Evolutionary conservation across 1,284 basidiomycete species (phyloP).

Genomic region (Ustilago cynodontis): DNA sequence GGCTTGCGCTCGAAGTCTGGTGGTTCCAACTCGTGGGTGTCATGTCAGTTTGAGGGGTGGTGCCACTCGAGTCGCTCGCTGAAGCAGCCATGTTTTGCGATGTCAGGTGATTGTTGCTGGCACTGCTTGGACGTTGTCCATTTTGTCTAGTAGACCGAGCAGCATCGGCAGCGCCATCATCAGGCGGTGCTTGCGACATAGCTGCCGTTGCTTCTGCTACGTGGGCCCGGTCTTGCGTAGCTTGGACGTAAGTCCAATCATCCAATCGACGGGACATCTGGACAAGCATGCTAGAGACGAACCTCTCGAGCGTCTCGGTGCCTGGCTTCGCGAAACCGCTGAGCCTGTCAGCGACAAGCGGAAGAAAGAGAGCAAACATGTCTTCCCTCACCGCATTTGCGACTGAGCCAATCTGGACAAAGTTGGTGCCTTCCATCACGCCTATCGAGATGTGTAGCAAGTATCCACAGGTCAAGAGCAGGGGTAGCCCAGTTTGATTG

Average conservation of each 20-base stretch:
- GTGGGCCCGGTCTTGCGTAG: not conserved
- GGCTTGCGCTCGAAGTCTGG: not conserved
- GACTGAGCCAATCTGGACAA: constrained; percentile 9
- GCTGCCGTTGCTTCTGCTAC: not conserved
- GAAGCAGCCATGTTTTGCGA: not conserved
- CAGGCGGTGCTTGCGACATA: not conserved
- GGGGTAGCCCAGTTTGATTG: constrained; percentile 17
- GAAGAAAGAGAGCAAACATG: constrained; percentile 21
- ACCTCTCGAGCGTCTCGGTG: constrained; percentile 14
- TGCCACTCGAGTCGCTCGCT: not conserved
- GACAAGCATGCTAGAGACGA: constrained; percentile 22
- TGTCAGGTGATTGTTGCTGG: not conserved
- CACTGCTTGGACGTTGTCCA: no score
- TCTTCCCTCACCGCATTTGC: constrained; percentile 12
- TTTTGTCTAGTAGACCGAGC: no score
- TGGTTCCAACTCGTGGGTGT: constrained; percentile 11
- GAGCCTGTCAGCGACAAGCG: constrained; percentile 16
- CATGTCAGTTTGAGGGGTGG: not conserved
- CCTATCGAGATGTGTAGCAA: constrained; percentile 28
- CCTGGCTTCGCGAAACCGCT: not conserved
- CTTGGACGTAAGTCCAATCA: constrained; percentile 6
- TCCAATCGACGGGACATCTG: constrained; percentile 19
- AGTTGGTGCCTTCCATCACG: constrained; percentile 17
- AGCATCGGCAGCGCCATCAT: not conserved
- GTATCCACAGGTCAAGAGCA: constrained; percentile 25